Conservation (phyloP, 495 filamentous ascomycete species). For the Oleoguttula mirabilis region DNA sequence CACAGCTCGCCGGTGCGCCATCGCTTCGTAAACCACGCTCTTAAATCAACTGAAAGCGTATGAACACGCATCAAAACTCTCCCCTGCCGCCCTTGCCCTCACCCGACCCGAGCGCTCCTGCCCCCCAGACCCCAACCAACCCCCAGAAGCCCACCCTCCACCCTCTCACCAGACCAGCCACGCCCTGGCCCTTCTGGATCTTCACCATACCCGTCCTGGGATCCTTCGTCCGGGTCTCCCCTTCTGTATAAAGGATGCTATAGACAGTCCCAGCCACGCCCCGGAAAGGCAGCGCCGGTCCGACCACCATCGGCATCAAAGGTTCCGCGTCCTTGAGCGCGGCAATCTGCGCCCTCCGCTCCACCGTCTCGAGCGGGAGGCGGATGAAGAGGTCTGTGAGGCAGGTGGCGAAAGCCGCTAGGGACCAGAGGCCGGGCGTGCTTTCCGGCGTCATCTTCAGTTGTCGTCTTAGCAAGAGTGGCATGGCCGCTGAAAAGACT, state of each 20-base stretch:
- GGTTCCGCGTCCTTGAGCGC: constrained; percentile 30
- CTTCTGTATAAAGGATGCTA: constrained; percentile 62
- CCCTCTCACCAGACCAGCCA: constrained; percentile 76
- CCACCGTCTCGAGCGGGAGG: constrained; percentile 81
- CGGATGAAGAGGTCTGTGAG: constrained; percentile 70
- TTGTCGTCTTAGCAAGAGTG: constrained; percentile 61
- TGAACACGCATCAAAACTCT: constrained; percentile 45
- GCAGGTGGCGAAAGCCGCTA: constrained; percentile 65
- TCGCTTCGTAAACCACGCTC: too few species aligned
- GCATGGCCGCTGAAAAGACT: constrained; percentile 63
- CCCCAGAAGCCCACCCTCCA: constrained; percentile 97
- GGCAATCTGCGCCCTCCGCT: constrained; percentile 73
- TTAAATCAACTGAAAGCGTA: too few species aligned
- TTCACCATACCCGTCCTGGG: constrained; percentile 2
- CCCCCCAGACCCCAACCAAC: constrained; percentile 74
- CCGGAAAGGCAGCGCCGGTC: constrained; percentile 52
- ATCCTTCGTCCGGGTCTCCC: constrained; percentile 42
- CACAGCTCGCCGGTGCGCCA: too few species aligned
- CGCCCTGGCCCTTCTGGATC: constrained; percentile 43
- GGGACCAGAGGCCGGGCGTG: constrained; percentile 65
- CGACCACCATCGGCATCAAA: constrained; percentile 60
- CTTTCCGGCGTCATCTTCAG: constrained; percentile 68
- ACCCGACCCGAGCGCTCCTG: constrained; percentile 46
- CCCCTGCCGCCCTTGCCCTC: constrained; percentile 33
- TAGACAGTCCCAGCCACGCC: constrained; percentile 84